Evolutionary conservation across 1,284 basidiomycete genomes (phyloP).

Genomic region (Cutaneotrichosporon curvatum): DNA sequence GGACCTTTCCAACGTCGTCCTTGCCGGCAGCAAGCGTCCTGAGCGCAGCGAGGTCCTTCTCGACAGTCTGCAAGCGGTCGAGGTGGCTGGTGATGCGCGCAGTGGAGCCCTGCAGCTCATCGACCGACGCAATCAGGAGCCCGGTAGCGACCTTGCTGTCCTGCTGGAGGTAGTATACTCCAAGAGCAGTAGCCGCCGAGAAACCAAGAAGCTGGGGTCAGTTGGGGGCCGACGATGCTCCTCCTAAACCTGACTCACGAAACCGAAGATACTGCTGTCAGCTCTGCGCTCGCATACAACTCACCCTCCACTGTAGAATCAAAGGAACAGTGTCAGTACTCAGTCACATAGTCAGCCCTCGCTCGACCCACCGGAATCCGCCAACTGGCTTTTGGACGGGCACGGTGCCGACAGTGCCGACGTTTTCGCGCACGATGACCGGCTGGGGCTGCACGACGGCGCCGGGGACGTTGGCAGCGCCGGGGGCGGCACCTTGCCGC

Average conservation of each 20-base stretch:
- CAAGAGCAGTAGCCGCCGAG: conserved; percentile 48
- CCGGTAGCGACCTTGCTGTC: conserved; percentile 83
- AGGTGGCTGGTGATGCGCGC: conserved; percentile 78
- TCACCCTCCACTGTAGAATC: conserved; percentile 58
- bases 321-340: background rate
- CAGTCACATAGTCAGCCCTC: background rate
- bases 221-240: conserved; percentile 75
- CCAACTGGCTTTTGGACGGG: conserved; percentile 65
- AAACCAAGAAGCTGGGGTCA: conserved; percentile 62
- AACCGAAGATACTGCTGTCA: conserved; percentile 66
- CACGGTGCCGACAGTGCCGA: conserved; percentile 55
- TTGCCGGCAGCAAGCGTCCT: conserved; percentile 61
- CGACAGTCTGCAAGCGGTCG: conserved; percentile 73
- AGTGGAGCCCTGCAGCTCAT: conserved; percentile 75
- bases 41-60: conserved; percentile 75
- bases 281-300: conserved; percentile 27
- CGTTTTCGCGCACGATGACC: conserved; percentile 43
- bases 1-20: conserved; percentile 66
- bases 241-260: conserved; percentile 49
- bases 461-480: background rate
- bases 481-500: background rate
- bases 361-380: conserved; percentile 55
- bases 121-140: conserved; percentile 73
- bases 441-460: conserved; percentile 16
- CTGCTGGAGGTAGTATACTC: conserved; percentile 78